A percentile compares a stretch with the other conserved stretches of the same genome.
These are phyloP conservation scores for Royoungia palumana DNA, from an alignment of 768 basidiomycete species.

Conservation along the genomic window DNA sequence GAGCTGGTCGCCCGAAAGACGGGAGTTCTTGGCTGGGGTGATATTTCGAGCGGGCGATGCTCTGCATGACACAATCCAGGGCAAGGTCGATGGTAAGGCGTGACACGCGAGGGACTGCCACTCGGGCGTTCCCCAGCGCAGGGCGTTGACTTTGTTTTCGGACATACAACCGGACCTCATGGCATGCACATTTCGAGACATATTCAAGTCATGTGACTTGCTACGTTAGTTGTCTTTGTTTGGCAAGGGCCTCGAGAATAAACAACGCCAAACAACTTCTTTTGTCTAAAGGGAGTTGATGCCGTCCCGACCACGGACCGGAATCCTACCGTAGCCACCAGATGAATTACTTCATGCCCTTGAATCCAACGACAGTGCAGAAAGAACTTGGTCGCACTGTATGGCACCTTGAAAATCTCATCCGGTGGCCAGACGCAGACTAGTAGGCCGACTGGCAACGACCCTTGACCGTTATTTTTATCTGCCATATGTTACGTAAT, in stretches of 20 bases:
- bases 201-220: neutral
- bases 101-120: neutral
- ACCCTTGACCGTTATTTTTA: too few relatives aligned
- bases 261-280: constrained; percentile 1
- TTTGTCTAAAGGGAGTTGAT: too few relatives aligned
- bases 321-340: too few relatives aligned
- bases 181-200: constrained; percentile 2
- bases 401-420: too few relatives aligned
- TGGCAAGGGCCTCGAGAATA: constrained; percentile 10
- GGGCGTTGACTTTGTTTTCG: neutral
- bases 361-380: too few relatives aligned
- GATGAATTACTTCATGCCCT: too few relatives aligned
- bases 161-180: constrained; percentile 6
- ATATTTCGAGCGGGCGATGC: neutral
- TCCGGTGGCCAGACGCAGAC: too few relatives aligned
- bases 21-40: neutral
- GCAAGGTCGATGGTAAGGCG: neutral
- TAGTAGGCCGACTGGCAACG: too few relatives aligned
- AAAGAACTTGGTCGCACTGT: too few relatives aligned
- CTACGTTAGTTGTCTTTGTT: constrained; percentile 1
- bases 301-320: too few relatives aligned
- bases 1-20: neutral
- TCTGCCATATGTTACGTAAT: constrained; percentile 7
- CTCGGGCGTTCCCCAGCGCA: neutral
- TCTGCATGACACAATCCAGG: neutral